Conservation (phyloP, 208 protist species). For the Acanthamoeba triangularis region DNA sequence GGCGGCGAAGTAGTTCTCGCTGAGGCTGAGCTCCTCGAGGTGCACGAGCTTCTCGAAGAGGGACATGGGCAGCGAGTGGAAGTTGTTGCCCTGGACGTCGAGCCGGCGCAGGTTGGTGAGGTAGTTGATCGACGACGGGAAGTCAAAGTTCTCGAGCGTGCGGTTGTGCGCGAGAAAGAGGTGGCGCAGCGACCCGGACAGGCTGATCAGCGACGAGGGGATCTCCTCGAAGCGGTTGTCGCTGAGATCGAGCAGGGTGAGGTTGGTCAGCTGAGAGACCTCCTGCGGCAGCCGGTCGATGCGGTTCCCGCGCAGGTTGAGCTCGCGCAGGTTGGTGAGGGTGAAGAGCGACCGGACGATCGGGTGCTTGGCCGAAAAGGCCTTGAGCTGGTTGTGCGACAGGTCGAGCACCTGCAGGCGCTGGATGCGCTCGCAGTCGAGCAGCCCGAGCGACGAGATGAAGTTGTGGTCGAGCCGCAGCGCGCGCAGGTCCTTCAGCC, state of each 20-base stretch:
- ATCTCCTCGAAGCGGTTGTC: slow-evolving; percentile 20
- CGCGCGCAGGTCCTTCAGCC: background rate
- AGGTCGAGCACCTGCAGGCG: background rate
- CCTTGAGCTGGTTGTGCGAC: slow-evolving; percentile 8
- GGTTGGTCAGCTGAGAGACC: slow-evolving; percentile 30
- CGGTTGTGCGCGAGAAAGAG: slow-evolving; percentile 24
- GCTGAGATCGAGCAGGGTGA: slow-evolving; percentile 30
- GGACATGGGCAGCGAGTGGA: slow-evolving; percentile 12
- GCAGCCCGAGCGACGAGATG: background rate
- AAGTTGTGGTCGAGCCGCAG: slow-evolving; percentile 27
- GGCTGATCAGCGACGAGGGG: background rate
- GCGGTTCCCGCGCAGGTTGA: slow-evolving; percentile 21
- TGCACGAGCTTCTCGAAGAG: slow-evolving; percentile 28
- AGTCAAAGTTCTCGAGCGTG: slow-evolving; percentile 35
- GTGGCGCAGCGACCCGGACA: background rate
- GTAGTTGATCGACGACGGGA: slow-evolving; percentile 29
- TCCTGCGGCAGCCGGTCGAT: slow-evolving; percentile 6
- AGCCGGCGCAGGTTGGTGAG: slow-evolving; percentile 25
- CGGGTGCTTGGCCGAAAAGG: background rate
- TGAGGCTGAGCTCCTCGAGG: slow-evolving; percentile 48
- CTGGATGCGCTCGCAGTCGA: background rate
- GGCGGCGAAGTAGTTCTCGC: background rate
- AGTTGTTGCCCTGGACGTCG: slow-evolving; percentile 21
- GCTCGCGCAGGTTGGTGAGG: slow-evolving; percentile 16
- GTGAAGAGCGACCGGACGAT: background rate